phyloP scores from a whole-genome alignment of 805 yeast species.

The Ogataea salicorniae region DNA sequence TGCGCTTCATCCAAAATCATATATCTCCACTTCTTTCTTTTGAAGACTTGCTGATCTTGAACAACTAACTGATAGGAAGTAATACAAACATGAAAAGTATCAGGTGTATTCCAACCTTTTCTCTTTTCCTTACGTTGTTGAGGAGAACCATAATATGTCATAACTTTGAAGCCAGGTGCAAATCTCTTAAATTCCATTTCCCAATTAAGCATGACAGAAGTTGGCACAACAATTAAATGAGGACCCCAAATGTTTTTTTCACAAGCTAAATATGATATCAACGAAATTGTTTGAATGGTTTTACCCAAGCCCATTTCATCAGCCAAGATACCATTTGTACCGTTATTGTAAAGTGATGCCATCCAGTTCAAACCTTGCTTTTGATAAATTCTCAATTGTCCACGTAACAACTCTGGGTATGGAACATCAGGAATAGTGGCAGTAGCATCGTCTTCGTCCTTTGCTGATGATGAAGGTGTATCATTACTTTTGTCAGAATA shows the following conservation, averaged over 20 bases:
- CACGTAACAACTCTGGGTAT: slow-evolving; percentile 69
- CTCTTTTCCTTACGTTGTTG: slow-evolving; percentile 94
- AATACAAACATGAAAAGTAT: slow-evolving; percentile 93
- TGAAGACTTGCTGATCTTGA: slow-evolving; percentile 91
- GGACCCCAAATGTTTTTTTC: slow-evolving; percentile 98
- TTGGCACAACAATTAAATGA: slow-evolving; percentile 93
- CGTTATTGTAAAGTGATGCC: slow-evolving; percentile 85
- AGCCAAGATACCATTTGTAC: slow-evolving; percentile 94
- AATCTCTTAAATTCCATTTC: slow-evolving; percentile 98
- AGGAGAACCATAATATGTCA: slow-evolving; percentile 95
- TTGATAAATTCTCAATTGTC: slow-evolving; percentile 83
- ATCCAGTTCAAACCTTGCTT: slow-evolving; percentile 97
- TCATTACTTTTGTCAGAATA: slow-evolving; percentile 26
- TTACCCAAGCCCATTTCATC: slow-evolving; percentile 99
- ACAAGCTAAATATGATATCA: slow-evolving; percentile 84
- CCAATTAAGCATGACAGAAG: slow-evolving; percentile 97
- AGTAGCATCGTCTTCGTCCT: slow-evolving; percentile 20
- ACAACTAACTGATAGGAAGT: slow-evolving; percentile 97
- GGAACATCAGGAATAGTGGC: slow-evolving; percentile 65
- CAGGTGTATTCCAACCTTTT: slow-evolving; percentile 96
- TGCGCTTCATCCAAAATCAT: slow-evolving; percentile 98
- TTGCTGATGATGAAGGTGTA: slow-evolving; percentile 36
- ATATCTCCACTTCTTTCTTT: slow-evolving; percentile 90
- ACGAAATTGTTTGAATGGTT: slow-evolving; percentile 91
- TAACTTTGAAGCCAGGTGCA: slow-evolving; percentile 95